Evolutionary conservation across 2,329 filamentous ascomycete species (phyloP), one percentile per base, ranked within the genome.

Genomic region (Ascochyta rabiei): DNA sequence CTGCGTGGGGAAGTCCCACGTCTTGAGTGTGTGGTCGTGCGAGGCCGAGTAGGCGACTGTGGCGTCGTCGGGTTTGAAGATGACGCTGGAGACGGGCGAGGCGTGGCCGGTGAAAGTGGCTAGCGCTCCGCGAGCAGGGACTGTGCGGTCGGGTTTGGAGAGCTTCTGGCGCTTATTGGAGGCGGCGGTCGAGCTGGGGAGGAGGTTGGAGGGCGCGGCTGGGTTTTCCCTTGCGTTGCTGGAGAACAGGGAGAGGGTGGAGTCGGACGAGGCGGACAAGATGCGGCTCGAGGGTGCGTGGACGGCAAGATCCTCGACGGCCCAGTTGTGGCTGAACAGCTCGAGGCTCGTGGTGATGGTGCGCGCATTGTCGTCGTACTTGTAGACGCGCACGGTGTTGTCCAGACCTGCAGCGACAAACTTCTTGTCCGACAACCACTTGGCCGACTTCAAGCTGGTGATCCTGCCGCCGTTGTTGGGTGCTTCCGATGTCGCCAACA

Each of bases 31-130:
- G 80, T 96, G 93, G 79, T 99, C 96, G 79, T 90, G 89, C 16
- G 92, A 96, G 19, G 88, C 86, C 1, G 91, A 93, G 81, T 99
- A 98, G 41, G 90, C 93, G 35, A 97, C 91, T 13, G 91, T 96
- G 10, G 87, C 78, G 76, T 98, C 93, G 48, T 86, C 82, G 4
- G 88, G 88, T 76, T 96, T 91, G 80, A 99, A 98, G 42, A 91
- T 83, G 33, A 89, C 89, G 48, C 88, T 89, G 1, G 90, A 90
- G 39, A 93, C 91, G 39, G 89, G 84, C 10, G 86, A 83, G 51
- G 85, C 84, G 82, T 97, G 89, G 48, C 86, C 84, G 15, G 84
- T 78, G 54, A 96, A 83, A 48, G 96, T 80, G 35, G 87, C 82
- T 6, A 98, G 81, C 5, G 93, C 87, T 1, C 95, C 95, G 45